phyloP scores from a whole-genome alignment of 352 stramenopile genomes.

The Phytophthora idaei region DNA sequence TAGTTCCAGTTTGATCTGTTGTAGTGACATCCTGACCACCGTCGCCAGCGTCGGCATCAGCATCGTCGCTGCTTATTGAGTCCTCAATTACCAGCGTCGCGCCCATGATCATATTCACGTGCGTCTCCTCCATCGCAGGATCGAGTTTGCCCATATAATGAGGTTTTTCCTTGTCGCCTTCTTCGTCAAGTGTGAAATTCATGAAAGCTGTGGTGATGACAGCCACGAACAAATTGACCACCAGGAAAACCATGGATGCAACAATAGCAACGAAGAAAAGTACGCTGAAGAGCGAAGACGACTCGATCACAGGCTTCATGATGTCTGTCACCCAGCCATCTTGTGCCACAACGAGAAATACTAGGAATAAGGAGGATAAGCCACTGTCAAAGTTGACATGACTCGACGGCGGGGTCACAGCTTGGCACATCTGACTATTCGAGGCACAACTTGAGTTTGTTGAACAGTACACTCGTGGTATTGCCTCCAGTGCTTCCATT shows the following conservation, averaged over 20 bases:
- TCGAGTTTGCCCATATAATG: conserved; percentile 66
- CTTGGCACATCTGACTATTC: conserved; percentile 43
- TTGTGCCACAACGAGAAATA: conserved; percentile 81
- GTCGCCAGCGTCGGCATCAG: not conserved
- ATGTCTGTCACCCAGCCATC: conserved; percentile 82
- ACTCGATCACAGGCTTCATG: conserved; percentile 77
- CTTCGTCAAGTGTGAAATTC: conserved; percentile 73
- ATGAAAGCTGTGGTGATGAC: conserved; percentile 88
- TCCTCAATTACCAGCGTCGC: conserved; percentile 78
- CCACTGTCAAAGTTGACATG: conserved; percentile 79
- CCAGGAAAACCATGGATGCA: conserved; percentile 78
- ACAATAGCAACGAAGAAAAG: conserved; percentile 80
- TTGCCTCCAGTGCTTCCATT: conserved; percentile 35
- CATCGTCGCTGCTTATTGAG: conserved; percentile 23
- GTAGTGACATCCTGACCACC: not conserved
- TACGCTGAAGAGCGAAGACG: conserved; percentile 56
- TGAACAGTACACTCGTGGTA: conserved; percentile 63
- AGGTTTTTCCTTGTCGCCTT: conserved; percentile 37
- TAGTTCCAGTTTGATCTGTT: not conserved
- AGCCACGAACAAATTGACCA: conserved; percentile 84
- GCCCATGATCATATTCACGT: conserved; percentile 85
- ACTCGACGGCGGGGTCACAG: conserved; percentile 40
- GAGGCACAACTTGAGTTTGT: conserved; percentile 44
- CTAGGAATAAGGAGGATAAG: conserved; percentile 70
- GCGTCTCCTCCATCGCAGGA: conserved; percentile 62